Base-by-base conservation (phyloP, 2,329 filamentous ascomycete species). In the Fusarium odoratissimum region DNA sequence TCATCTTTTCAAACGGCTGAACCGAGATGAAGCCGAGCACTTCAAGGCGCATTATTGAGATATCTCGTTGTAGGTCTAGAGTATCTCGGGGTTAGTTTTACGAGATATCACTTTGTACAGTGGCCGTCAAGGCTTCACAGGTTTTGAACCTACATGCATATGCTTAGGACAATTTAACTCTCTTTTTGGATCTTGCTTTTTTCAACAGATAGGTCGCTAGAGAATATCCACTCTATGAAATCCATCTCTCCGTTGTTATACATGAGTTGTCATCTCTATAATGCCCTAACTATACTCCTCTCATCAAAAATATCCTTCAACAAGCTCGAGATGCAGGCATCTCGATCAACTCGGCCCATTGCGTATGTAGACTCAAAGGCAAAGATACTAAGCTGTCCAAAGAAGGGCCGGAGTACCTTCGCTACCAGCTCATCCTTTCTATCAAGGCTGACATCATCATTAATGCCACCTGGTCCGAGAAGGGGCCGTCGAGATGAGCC, bases 341-440 rank as follows among this genome's bases (percentile, higher is more conserved):
- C 88, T 75, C 87, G 80, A 80, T 97, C 94, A 31, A 92, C 83
- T 45, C 82, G 81, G 40, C 90, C 91, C 91, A 98, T 95, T 21
- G 92, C 91, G 81, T 99, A 99, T 61, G 93, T 95, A 69, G 92
- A 93, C 84, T 99, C 96, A 82, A 98, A 99, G 0, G 93, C 92
- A 80, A 92, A 93, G 77, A 99, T 98, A 80, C 95, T 98, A 72
- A 99, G 84, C 79, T 97, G 93, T 19, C 92, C 92, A 79, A 98
- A 94, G 83, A 98, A 98, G 0, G 95, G 95, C 74, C 93, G 87
- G 70, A 98, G 83, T 17, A 98, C 89, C 79, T 92, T 92, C 65
- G 91, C 90, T 9, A 96, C 89, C 64, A 98, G 83, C 80, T 92
- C 90, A 59, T 91, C 90, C 76, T 86, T 89, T 71, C 87, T 85